Evolutionary conservation across 2,329 filamentous ascomycete species (phyloP), one percentile per base, ranked within the genome.

Genomic region (Fusarium caatingaense): DNA sequence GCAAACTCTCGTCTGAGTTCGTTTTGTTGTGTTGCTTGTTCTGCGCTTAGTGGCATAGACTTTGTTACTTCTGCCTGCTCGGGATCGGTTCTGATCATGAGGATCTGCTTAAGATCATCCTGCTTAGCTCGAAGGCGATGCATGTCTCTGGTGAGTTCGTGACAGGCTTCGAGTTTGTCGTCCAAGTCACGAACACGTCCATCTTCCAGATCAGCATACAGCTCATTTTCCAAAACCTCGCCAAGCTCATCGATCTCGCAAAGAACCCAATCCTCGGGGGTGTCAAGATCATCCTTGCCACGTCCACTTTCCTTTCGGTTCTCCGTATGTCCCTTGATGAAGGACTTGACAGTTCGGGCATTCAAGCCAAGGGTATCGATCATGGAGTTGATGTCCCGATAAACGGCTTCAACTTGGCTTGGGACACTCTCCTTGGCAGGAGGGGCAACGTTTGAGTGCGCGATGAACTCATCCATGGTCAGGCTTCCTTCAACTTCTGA

Each of bases 291-390:
- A 51, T 91, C 84, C 65, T 87, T 86, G 10, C 83, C 86, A 32
- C 92, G 86, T 23, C 84, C 86, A 12, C 82, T 80, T 37, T 88
- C 82, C 54, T 86, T 83, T 51, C 83, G 79, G 44, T 84, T 80
- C 51, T 89, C 83, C 13, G 84, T 84, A 72, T 97, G 92, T 10
- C 91, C 93, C 58, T 87, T 85, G 45, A 94, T 84, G 69, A 91
- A 91, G 13, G 83, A 83, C 49, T 85, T 84, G 40, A 95, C 87
- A 8, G 92, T 89, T 18, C 87, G 84, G 13, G 84, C 89, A 77
- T 98, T 98, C 51, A 98, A 86, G 12, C 95, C 95, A 42, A 98
- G 83, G 0, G 93, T 95, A 74, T 98, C 93, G 45, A 99, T 90
- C 96, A 98, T 99, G 15, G 92, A 92, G 78, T 96, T 95, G 77